Conservation (phyloP, 179 eudicot species). For the Sideroxylon spinosum region DNA sequence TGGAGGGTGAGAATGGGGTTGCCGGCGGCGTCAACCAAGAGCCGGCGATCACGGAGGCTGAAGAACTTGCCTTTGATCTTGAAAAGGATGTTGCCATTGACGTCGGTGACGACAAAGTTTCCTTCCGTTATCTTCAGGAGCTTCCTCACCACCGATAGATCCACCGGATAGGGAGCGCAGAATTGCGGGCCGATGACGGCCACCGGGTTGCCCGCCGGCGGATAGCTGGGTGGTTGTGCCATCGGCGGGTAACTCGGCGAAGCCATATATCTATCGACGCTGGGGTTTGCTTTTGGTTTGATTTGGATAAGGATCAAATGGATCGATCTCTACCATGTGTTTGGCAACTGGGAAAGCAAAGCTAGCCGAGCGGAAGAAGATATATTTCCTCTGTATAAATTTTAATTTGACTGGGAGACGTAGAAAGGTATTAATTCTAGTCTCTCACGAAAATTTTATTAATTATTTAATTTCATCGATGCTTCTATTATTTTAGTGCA, state of each 20-base stretch:
- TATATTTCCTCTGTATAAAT: too few species aligned
- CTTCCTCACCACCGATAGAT: slow-evolving; percentile 36
- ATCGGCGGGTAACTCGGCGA: slow-evolving; percentile 19
- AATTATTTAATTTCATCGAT: too few species aligned
- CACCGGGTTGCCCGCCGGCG: slow-evolving; percentile 21
- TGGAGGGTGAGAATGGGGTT: slow-evolving; percentile 37
- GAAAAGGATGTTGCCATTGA: slow-evolving; percentile 37
- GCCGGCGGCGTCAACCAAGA: slow-evolving; percentile 34
- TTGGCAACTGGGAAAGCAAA: too few species aligned
- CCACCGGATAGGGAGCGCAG: slow-evolving; percentile 38
- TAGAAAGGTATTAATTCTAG: too few species aligned
- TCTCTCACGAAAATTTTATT: too few species aligned
- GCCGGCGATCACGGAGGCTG: slow-evolving; percentile 30
- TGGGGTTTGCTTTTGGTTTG: too few species aligned
- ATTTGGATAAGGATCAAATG: too few species aligned
- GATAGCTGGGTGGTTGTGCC: slow-evolving; percentile 16
- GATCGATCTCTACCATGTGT: too few species aligned
- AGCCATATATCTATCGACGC: slow-evolving; percentile 9
- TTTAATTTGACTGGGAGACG: too few species aligned
- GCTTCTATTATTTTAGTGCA: too few species aligned
- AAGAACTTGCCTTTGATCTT: slow-evolving; percentile 29
- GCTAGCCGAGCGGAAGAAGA: too few species aligned
- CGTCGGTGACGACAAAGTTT: slow-evolving; percentile 34
- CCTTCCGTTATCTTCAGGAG: slow-evolving; percentile 27
- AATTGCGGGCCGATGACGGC: slow-evolving; percentile 33